Percentiles rank a stretch among this genome's conserved stretches.
Evolutionary conservation across 164 flowering plant species (phyloP).

Genomic region (Akebia trifoliata): DNA sequence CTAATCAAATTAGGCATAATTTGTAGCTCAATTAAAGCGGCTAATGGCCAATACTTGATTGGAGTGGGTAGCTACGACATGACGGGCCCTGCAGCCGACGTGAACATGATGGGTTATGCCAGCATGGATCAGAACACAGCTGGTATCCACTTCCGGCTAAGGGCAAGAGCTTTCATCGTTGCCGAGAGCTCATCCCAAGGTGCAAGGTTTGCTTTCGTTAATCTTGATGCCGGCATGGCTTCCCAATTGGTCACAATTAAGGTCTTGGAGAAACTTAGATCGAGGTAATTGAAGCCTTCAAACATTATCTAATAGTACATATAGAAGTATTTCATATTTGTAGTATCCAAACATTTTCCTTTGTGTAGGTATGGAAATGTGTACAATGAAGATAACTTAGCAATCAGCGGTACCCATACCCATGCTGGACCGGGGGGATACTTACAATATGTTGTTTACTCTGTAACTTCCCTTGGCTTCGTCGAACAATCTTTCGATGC

Average conservation of each 20-base stretch:
- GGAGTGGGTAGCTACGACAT: slow-evolving; percentile 81
- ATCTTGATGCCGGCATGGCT: slow-evolving; percentile 71
- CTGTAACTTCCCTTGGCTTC: slow-evolving; percentile 48
- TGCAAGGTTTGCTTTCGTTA: slow-evolving; percentile 54
- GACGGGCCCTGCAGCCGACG: slow-evolving; percentile 74
- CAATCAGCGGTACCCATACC: slow-evolving; percentile 66
- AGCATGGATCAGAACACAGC: slow-evolving; percentile 40
- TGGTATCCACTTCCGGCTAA: slow-evolving; percentile 54
- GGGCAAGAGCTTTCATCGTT: slow-evolving; percentile 55
- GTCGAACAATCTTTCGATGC: slow-evolving; percentile 57
- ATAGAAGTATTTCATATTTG: too few relatives aligned
- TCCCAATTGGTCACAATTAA: slow-evolving; percentile 65
- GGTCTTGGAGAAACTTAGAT: slow-evolving; percentile 46
- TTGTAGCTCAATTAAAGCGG: neutral
- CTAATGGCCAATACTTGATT: slow-evolving; percentile 41
- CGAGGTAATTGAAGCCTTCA: slow-evolving; percentile 53
- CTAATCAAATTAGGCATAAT: neutral
- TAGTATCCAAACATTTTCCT: neutral
- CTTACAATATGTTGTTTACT: slow-evolving; percentile 46
- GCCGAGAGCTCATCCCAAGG: slow-evolving; percentile 35
- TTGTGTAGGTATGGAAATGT: slow-evolving; percentile 43
- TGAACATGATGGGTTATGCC: slow-evolving; percentile 74
- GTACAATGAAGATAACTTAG: slow-evolving; percentile 54
- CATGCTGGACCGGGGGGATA: slow-evolving; percentile 75
- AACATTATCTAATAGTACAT: too few relatives aligned